Conservation (phyloP, 306 rosid species). For the Sophora flavescens region DNA sequence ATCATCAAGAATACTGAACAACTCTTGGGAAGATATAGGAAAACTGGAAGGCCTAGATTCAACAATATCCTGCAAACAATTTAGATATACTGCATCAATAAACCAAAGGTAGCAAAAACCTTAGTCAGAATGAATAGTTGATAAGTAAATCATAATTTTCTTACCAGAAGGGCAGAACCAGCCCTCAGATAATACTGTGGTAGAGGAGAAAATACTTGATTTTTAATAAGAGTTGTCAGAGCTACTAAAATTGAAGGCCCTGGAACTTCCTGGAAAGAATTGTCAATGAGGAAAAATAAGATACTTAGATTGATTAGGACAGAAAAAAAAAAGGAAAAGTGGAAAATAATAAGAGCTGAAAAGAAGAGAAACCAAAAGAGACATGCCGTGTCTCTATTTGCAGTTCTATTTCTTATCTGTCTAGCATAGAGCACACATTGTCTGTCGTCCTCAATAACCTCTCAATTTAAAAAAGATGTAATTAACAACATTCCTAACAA, state of each 20-base stretch:
- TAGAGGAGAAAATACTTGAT: constrained; percentile 72
- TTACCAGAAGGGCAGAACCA: constrained; percentile 91
- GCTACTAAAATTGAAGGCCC: constrained; percentile 80
- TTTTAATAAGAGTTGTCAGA: constrained; percentile 64
- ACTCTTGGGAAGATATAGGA: constrained; percentile 76
- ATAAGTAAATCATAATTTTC: constrained; percentile 41
- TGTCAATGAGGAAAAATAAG: constrained; percentile 36
- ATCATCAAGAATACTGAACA: constrained; percentile 79
- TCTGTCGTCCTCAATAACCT: constrained; percentile 6
- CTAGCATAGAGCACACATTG: neutral
- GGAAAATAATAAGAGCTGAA: constrained; percentile 30
- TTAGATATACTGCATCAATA: constrained; percentile 24
- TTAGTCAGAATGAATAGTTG: constrained; percentile 16
- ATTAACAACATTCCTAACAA: constrained; percentile 17
- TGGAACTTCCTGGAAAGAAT: constrained; percentile 75
- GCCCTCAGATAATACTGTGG: constrained; percentile 87
- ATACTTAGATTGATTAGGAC: constrained; percentile 14
- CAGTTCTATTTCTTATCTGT: constrained; percentile 13
- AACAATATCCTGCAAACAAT: constrained; percentile 75
- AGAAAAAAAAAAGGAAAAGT: neutral
- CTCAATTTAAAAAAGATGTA: neutral
- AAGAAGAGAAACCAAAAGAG: constrained; percentile 32
- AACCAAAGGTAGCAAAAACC: constrained; percentile 31
- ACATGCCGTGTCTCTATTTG: constrained; percentile 4
- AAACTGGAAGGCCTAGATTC: constrained; percentile 75